Percentiles rank a stretch among this genome's conserved stretches.
Conservation (phyloP, 441 rosid species). For the Biscutella auriculata region DNA sequence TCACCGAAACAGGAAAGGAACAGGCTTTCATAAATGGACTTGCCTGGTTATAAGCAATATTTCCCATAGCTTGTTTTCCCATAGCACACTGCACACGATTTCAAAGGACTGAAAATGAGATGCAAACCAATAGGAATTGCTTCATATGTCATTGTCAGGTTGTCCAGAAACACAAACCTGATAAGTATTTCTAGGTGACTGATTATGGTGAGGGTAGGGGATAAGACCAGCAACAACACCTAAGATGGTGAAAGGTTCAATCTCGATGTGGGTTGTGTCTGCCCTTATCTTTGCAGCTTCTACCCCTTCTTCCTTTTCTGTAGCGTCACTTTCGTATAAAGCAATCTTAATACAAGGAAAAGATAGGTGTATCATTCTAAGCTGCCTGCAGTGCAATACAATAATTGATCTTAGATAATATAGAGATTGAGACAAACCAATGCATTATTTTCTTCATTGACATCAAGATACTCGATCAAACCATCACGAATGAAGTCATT, state of each 20-base stretch:
- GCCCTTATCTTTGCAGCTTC: slow-evolving; percentile 19
- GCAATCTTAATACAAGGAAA: slow-evolving; percentile 56
- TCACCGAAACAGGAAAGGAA: slow-evolving; percentile 4
- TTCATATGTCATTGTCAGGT: neutral
- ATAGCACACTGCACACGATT: slow-evolving; percentile 67
- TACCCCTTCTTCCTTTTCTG: neutral
- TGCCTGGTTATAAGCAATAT: slow-evolving; percentile 91
- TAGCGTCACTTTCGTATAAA: slow-evolving; percentile 69
- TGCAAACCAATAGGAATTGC: slow-evolving; percentile 8
- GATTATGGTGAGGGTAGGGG: slow-evolving; percentile 98
- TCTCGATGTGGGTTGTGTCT: slow-evolving; percentile 87
- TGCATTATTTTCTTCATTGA: slow-evolving; percentile 95
- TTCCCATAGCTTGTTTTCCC: slow-evolving; percentile 99
- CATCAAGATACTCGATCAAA: slow-evolving; percentile 90
- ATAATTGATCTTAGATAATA: neutral
- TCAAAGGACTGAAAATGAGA: slow-evolving; percentile 10
- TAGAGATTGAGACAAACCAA: slow-evolving; percentile 44
- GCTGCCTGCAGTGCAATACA: neutral
- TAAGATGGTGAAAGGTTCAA: slow-evolving; percentile 93
- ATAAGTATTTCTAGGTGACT: slow-evolving; percentile 95
- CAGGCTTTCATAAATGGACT: slow-evolving; percentile 13
- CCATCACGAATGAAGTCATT: slow-evolving; percentile 87
- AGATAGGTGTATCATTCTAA: neutral
- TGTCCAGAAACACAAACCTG: slow-evolving; percentile 42
- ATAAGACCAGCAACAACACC: slow-evolving; percentile 95